Percentiles rank a stretch among this genome's conserved stretches.
These are phyloP conservation scores for Heliosperma pusillum DNA, from an alignment of 148 eudicot genomes.

Conservation along the genomic window DNA sequence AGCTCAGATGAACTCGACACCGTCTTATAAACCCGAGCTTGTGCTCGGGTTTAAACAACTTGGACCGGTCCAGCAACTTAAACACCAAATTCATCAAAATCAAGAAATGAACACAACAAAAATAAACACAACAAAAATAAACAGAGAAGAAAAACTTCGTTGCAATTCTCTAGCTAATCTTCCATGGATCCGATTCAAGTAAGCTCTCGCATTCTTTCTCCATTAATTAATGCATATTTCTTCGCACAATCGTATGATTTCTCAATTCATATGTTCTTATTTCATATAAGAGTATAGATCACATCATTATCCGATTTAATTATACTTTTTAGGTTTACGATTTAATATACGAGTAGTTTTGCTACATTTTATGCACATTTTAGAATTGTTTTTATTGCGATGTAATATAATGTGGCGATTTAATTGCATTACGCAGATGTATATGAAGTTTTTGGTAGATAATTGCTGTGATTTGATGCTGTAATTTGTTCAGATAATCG, in stretches of 20 bases:
- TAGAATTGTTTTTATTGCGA: not conserved
- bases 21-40: no score
- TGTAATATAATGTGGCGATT: not conserved
- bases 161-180: not conserved
- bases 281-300: not conserved
- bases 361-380: not conserved
- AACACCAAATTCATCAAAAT: no score
- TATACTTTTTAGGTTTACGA: not conserved
- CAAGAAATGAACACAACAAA: not conserved
- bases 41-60: no score
- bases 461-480: not conserved
- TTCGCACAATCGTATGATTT: not conserved
- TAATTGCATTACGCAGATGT: not conserved
- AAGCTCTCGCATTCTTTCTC: conserved; percentile 9
- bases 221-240: not conserved
- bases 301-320: not conserved
- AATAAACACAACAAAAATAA: not conserved
- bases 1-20: no score
- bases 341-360: no score
- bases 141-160: not conserved
- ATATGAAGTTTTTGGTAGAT: not conserved
- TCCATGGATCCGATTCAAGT: conserved; percentile 41
- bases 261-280: not conserved
- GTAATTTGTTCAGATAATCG: not conserved
- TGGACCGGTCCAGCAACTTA: no score